Conservation (phyloP, 495 filamentous ascomycete genomes). For the Aspergillus wentii region DNA sequence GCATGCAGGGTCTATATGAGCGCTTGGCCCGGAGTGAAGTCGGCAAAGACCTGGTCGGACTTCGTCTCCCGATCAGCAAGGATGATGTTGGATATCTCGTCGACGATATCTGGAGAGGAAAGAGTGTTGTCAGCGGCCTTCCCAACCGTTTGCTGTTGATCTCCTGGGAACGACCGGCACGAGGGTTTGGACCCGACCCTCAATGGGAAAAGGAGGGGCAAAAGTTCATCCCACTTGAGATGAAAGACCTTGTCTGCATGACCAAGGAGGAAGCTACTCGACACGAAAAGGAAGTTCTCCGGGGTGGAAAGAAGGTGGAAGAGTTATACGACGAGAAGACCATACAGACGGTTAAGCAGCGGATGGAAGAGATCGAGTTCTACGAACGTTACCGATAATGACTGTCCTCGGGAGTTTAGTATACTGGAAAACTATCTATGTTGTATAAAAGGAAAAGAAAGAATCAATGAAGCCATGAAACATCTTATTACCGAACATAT, state of each 20-base stretch:
- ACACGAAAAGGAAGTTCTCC: constrained; percentile 79
- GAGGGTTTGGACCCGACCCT: constrained; percentile 40
- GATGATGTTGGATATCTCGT: constrained; percentile 81
- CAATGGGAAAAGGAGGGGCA: constrained; percentile 56
- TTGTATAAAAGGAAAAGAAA: background rate
- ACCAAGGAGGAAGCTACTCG: constrained; percentile 86
- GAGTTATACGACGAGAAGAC: constrained; percentile 67
- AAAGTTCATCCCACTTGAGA: constrained; percentile 55
- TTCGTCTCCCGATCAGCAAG: constrained; percentile 70
- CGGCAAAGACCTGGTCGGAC: constrained; percentile 59
- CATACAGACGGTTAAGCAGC: constrained; percentile 56
- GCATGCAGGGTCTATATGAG: constrained; percentile 71
- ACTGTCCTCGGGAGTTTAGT: background rate
- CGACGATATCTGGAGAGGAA: constrained; percentile 83
- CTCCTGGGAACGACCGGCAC: constrained; percentile 64
- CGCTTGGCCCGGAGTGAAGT: constrained; percentile 53
- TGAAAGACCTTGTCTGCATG: constrained; percentile 84
- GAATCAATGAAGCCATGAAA: too few relatives aligned
- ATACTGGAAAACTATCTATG: background rate
- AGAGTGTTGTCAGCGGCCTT: constrained; percentile 77
- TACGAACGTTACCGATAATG: constrained; percentile 47
- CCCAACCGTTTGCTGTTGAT: constrained; percentile 70
- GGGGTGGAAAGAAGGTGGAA: constrained; percentile 58
- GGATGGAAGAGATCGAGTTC: constrained; percentile 56
- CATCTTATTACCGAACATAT: too few relatives aligned